phyloP scores from a whole-genome alignment of 2,329 filamentous ascomycete species.

The Colletotrichum karsti region DNA sequence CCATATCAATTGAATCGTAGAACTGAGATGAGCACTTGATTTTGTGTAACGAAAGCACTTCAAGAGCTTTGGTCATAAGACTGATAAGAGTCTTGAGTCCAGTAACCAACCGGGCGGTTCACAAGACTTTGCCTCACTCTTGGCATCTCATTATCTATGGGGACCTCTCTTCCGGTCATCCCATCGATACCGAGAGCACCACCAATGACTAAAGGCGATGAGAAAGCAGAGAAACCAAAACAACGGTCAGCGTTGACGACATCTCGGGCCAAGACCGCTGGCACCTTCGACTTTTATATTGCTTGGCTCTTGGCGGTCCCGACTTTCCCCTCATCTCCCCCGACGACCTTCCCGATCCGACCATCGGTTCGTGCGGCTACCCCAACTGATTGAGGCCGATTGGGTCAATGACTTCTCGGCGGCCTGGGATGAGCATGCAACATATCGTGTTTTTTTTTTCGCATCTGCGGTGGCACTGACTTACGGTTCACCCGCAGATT shows the following conservation, averaged over 20 bases:
- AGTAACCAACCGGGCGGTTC: too few species aligned
- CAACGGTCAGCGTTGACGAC: background rate
- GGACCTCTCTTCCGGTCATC: too few species aligned
- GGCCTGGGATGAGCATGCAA: conserved; percentile 21
- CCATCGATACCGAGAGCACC: too few species aligned
- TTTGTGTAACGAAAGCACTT: too few species aligned
- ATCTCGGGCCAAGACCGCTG: background rate
- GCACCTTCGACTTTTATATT: background rate
- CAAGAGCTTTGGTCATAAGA: too few species aligned
- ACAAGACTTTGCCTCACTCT: too few species aligned
- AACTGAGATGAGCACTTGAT: too few species aligned
- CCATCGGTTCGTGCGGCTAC: background rate
- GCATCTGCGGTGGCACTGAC: background rate
- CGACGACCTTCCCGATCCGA: conserved; percentile 27
- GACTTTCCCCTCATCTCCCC: conserved; percentile 16
- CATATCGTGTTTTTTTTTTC: background rate
- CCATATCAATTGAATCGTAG: too few species aligned
- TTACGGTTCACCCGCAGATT: background rate
- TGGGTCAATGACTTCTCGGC: conserved; percentile 14
- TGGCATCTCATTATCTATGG: too few species aligned
- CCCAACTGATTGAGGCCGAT: conserved; percentile 11
- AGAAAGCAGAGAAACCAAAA: background rate
- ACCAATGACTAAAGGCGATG: background rate
- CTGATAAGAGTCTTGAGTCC: too few species aligned
- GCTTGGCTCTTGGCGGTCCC: conserved; percentile 27